phyloP scores from a whole-genome alignment of 2,329 filamentous ascomycete genomes.

The Eutypella sp. region DNA sequence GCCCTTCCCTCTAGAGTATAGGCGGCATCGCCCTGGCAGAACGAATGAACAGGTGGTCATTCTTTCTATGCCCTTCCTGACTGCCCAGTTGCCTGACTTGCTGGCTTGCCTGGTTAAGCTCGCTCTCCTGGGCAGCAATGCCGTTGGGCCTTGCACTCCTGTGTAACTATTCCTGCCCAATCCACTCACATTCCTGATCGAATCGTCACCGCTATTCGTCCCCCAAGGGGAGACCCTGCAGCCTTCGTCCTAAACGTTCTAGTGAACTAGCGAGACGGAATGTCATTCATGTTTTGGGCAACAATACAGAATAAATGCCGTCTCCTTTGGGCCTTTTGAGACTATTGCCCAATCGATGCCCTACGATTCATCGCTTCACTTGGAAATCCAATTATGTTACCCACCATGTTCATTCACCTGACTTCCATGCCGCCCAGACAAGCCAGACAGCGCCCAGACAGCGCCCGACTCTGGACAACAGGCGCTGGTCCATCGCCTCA shows the following conservation, averaged over 20 bases:
- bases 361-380: slow-evolving; percentile 16
- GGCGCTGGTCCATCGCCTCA: slow-evolving; percentile 8
- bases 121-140: slow-evolving; percentile 19
- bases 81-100: too few species aligned
- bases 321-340: slow-evolving; percentile 8
- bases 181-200: slow-evolving; percentile 20
- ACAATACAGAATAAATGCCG: slow-evolving; percentile 12
- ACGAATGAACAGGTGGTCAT: too few species aligned
- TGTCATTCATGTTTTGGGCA: slow-evolving; percentile 13
- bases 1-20: too few species aligned
- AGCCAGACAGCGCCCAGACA: too few species aligned
- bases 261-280: neutral
- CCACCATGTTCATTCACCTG: slow-evolving; percentile 8
- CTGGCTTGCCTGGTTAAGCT: too few species aligned
- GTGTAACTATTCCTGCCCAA: slow-evolving; percentile 25
- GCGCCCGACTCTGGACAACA: too few species aligned
- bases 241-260: slow-evolving; percentile 3
- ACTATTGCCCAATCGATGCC: slow-evolving; percentile 20
- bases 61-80: too few species aligned
- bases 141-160: slow-evolving; percentile 19
- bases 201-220: slow-evolving; percentile 24
- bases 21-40: too few species aligned
- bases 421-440: too few species aligned
- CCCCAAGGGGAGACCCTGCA: slow-evolving; percentile 22
- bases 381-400: slow-evolving; percentile 8